A percentile compares a stretch with the other conserved stretches of the same genome.
Evolutionary conservation across 345 rosid genomes (phyloP).

Genomic region (Eucalyptus regnans): DNA sequence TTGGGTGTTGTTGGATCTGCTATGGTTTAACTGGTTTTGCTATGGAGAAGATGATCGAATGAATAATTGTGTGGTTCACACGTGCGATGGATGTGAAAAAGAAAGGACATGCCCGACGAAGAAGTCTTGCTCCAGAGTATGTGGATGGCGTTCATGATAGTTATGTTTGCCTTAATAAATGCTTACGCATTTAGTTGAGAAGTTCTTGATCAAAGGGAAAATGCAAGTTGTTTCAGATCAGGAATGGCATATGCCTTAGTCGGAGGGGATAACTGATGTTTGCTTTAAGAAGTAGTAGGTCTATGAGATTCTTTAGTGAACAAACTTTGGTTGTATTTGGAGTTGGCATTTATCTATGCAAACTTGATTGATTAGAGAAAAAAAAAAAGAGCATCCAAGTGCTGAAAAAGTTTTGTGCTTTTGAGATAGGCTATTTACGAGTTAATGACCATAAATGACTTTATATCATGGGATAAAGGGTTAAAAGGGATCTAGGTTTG

Average conservation of each 20-base stretch:
- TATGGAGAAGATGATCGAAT: not conserved
- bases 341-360: not conserved
- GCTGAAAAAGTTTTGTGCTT: not conserved
- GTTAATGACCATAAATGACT: not conserved
- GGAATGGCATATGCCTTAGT: not conserved
- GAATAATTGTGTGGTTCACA: not conserved
- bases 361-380: not conserved
- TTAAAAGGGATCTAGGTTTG: not conserved
- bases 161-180: not conserved
- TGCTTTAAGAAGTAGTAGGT: not conserved
- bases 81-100: not conserved
- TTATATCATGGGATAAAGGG: not conserved
- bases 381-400: not conserved
- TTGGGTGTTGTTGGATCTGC: not conserved
- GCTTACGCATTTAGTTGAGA: not conserved
- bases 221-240: not conserved
- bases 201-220: not conserved
- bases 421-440: not conserved
- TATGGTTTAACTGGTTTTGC: not conserved
- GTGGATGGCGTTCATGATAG: not conserved
- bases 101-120: not conserved
- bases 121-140: not conserved
- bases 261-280: not conserved
- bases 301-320: not conserved
- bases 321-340: not conserved